Evolutionary conservation across 2,329 filamentous ascomycete species (phyloP), one percentile per base, ranked within the genome.

Genomic region (Verticillium isaacii): DNA sequence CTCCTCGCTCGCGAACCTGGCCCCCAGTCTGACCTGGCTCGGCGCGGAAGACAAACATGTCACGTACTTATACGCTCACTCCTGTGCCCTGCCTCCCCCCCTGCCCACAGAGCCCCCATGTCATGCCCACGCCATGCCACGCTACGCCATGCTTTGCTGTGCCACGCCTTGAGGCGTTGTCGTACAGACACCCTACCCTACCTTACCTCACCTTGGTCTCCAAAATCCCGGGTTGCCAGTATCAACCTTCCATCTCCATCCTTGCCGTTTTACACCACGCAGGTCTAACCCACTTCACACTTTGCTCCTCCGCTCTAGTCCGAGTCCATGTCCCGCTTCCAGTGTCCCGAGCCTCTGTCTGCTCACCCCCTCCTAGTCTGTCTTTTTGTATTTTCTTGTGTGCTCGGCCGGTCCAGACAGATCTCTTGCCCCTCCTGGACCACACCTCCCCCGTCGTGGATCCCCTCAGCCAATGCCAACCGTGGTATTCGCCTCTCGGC

Each of bases 401-500:
- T 5, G 37, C 37, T 56, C 34, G 32, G 29, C 54, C 55, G 57
- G 57, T 54, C 63, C 57, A 65, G 60, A 59, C 63, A 63, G 62
- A 65, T 64, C 61, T 61, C 55, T 61, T 65, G 58, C 63, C 63
- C 50, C 66, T 68, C 67, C 61, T 63, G 68, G 68, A 63, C 63
- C 64, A 62, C 54, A 56, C 64, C 63, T 68, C 63, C 68, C 68
- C 68, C 67, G 67, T 65, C 66, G 64, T 60, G 54, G 65, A 59
- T 64, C 64, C 11, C 66, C 62, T 70, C 73, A 69, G 73, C 73
- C 71, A 72, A 74, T 73, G 55, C 62, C 32, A 62, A 60, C 61
- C 62, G 57, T 65, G 61, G 62, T 63, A 37, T 56, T 64, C 58
- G 68, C 71, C 70, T 70, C 72, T 75, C 74, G 73, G 75, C 75